Base-by-base conservation (phyloP, 495 filamentous ascomycete species). In the Neurospora africana region DNA sequence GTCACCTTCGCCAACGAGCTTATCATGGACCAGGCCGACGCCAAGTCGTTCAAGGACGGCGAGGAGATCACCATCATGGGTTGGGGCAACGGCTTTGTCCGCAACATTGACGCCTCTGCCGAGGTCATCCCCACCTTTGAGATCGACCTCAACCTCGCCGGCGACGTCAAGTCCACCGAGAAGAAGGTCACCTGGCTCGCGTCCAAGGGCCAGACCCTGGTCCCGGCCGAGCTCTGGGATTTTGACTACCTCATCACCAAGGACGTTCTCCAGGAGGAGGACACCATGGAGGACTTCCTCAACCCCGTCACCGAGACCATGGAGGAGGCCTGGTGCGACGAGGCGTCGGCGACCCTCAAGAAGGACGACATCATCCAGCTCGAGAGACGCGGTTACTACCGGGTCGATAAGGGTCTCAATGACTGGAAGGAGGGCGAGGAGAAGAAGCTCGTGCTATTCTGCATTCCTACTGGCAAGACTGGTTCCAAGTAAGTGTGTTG, bases 11-110 rank as follows among this genome's bases (percentile, higher is more conserved):
- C 89, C 75, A 82, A 85, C 68, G 84, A 87, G 33, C 84, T 97
- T 73, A 79, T 95, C 38, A 82, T 98, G 61, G 94, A 97, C 78
- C 94, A 97, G 81, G 91, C 86, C 61, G 94, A 98, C 75, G 94
- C 91, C 73, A 88, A 91, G 80, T 86, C 83, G 68, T 95, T 97
- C 83, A 89, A 87, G 75, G 87, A 91, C 72, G 90, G 91, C 75
- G 94, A 98, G 83, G 94, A 97, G 80, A 92, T 98, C 75, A 98
- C 94, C 0, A 85, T 97, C 35, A 98, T 97, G 94, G 90, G 89
- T 78, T 97, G 94, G 94, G 94, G 94, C 75, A 97, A 98, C 74
- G 94, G 93, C 37, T 88, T 95, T 72, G 90, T 97, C 15, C 83
- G 84, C 43, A 85, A 89, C 69, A 86, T 90, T 23, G 79, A 82